Evolutionary conservation across 2,329 filamentous ascomycete genomes (phyloP).

Genomic region (Pseudonectria buxi): DNA sequence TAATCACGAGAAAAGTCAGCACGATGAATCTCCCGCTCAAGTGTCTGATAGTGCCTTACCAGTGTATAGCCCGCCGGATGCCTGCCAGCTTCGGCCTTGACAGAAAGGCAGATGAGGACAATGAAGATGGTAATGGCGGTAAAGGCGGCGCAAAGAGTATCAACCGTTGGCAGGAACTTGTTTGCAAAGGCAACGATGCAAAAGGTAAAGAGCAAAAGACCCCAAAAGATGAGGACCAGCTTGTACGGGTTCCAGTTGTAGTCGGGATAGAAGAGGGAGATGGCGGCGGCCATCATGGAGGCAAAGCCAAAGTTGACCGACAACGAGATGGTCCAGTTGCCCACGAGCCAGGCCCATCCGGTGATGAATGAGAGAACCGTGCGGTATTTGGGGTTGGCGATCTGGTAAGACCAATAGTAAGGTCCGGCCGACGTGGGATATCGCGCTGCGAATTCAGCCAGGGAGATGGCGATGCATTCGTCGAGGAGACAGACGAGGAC

Average conservation of each 20-base stretch:
- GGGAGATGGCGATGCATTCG: conserved; percentile 60
- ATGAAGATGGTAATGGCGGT: conserved; percentile 61
- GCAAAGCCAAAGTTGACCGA: conserved; percentile 64
- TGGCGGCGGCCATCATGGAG: conserved; percentile 59
- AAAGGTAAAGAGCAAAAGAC: conserved; percentile 56
- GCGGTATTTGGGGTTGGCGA: conserved; percentile 54
- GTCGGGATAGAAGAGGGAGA: conserved; percentile 53
- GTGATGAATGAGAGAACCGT: conserved; percentile 63
- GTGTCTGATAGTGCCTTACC: conserved; percentile 4
- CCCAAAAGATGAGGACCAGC: conserved; percentile 67
- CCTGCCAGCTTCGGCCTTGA: conserved; percentile 53
- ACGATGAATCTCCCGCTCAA: fast-evolving
- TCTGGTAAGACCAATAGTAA: conserved; percentile 68
- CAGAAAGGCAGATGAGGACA: conserved; percentile 61
- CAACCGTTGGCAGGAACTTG: conserved; percentile 55
- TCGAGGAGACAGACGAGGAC: conserved; percentile 59
- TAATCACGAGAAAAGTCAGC: conserved; percentile 48
- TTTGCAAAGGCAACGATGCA: conserved; percentile 58
- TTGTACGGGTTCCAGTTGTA: conserved; percentile 60
- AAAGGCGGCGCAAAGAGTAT: conserved; percentile 65
- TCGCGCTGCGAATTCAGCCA: conserved; percentile 65
- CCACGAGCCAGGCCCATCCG: conserved; percentile 67
- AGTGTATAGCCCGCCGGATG: conserved; percentile 40
- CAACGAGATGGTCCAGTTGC: conserved; percentile 63
- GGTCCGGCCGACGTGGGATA: conserved; percentile 55